These are phyloP conservation scores for Cryphonectria carpinicola DNA, from an alignment of 2,329 filamentous ascomycete genomes.

Conservation along the genomic window DNA sequence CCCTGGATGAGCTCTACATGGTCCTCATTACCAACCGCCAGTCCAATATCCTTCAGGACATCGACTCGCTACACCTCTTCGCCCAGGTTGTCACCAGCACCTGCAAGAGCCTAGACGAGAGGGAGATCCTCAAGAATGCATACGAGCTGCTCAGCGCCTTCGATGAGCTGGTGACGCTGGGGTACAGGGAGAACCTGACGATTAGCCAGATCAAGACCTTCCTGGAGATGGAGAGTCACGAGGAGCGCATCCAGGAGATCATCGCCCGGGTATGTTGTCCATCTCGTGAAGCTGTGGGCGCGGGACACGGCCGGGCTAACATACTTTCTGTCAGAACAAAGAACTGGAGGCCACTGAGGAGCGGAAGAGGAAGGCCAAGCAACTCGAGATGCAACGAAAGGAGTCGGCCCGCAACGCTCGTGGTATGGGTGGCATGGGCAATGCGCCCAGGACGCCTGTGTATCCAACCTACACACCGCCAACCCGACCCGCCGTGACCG, in stretches of 20 bases:
- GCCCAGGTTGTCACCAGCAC: constrained; percentile 96
- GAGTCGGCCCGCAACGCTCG: constrained; percentile 82
- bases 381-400: constrained; percentile 98
- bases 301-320: constrained; percentile 18
- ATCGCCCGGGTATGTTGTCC: constrained; percentile 74
- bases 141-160: constrained; percentile 97
- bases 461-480: constrained; percentile 91
- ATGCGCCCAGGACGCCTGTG: constrained; percentile 72
- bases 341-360: constrained; percentile 97
- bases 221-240: constrained; percentile 98
- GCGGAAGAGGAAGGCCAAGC: constrained; percentile 97
- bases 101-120: constrained; percentile 93
- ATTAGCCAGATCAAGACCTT: constrained; percentile 99
- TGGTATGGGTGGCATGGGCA: constrained; percentile 43
- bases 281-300: background rate
- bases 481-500: constrained; percentile 70
- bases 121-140: constrained; percentile 91
- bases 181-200: constrained; percentile 94
- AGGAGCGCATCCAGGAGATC: constrained; percentile 98
- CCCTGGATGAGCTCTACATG: constrained; percentile 98
- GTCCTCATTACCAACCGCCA: constrained; percentile 99
- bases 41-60: constrained; percentile 99
- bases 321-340: constrained; percentile 72
- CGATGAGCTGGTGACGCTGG: constrained; percentile 93
- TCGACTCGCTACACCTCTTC: constrained; percentile 96